Percentiles rank a stretch among this genome's conserved stretches.
phyloP scores from a whole-genome alignment of 2,329 filamentous ascomycete species.

The Trichoderma sp. region DNA sequence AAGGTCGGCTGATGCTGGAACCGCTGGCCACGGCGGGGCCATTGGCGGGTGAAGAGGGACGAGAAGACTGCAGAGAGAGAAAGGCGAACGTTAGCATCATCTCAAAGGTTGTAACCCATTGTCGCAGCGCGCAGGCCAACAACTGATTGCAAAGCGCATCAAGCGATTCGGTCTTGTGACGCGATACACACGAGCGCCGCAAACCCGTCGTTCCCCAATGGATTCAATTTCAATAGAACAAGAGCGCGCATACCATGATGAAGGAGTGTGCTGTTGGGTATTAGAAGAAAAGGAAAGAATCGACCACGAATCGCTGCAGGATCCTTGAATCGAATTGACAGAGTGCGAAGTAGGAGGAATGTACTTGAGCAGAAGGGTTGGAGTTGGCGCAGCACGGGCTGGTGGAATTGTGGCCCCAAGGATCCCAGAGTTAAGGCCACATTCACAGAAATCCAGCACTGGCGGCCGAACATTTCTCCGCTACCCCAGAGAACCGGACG shows the following conservation, averaged over 20 bases:
- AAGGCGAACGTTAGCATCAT: background rate
- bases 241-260: conserved; percentile 38
- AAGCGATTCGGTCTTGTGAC: conserved; percentile 10
- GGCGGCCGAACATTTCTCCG: conserved; percentile 42
- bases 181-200: conserved; percentile 18
- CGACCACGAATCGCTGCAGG: conserved; percentile 40
- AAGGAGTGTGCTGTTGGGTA: conserved; percentile 26
- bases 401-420: conserved; percentile 35
- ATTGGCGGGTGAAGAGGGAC: conserved; percentile 60
- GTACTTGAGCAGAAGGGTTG: conserved; percentile 28
- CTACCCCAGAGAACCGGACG: background rate
- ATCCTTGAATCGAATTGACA: conserved; percentile 35
- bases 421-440: conserved; percentile 46
- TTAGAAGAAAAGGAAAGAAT: conserved; percentile 22
- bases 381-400: conserved; percentile 28
- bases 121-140: background rate
- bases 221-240: background rate
- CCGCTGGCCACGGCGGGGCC: conserved; percentile 63
- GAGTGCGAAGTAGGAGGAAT: conserved; percentile 27
- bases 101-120: too few species aligned
- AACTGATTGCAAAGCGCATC: conserved; percentile 1
- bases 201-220: background rate
- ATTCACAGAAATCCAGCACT: conserved; percentile 42
- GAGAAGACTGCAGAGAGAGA: conserved; percentile 55
- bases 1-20: conserved; percentile 72